Conservation (phyloP, 805 yeast species). For the Tetrapisispora nanseiensis region DNA sequence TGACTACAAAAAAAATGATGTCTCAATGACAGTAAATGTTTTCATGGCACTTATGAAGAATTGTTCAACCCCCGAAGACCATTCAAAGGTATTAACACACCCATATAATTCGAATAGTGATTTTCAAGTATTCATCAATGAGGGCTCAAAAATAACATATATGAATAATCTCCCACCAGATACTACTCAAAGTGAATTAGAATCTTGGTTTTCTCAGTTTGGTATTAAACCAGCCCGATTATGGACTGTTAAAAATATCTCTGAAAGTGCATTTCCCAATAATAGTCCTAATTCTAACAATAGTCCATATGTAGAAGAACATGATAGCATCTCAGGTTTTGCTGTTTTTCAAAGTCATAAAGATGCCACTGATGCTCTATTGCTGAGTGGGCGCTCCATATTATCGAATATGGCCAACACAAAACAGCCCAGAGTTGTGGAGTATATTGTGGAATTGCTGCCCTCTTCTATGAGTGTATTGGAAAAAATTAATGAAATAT, state of each 20-base stretch:
- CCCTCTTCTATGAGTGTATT: slow-evolving; percentile 73
- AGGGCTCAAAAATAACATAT: slow-evolving; percentile 68
- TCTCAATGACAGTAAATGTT: slow-evolving; percentile 12
- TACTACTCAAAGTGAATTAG: slow-evolving; percentile 83
- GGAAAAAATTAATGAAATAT: slow-evolving; percentile 71
- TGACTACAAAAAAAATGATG: slow-evolving; percentile 6
- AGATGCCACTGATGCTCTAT: slow-evolving; percentile 70
- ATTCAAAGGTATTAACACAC: slow-evolving; percentile 46
- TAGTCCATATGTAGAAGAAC: slow-evolving; percentile 33
- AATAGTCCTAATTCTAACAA: slow-evolving; percentile 20
- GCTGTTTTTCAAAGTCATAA: slow-evolving; percentile 79
- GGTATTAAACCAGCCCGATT: slow-evolving; percentile 83
- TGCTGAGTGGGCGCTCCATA: slow-evolving; percentile 62
- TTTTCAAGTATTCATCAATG: slow-evolving; percentile 53
- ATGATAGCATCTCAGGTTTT: slow-evolving; percentile 60
- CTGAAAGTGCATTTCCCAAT: slow-evolving; percentile 20
- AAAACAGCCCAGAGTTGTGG: slow-evolving; percentile 34
- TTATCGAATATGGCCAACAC: slow-evolving; percentile 29
- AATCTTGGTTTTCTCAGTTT: slow-evolving; percentile 81
- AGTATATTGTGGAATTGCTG: slow-evolving; percentile 70
- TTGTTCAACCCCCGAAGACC: slow-evolving; percentile 38
- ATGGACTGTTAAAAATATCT: slow-evolving; percentile 69
- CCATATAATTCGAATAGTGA: slow-evolving; percentile 78
- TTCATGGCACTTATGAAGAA: slow-evolving; percentile 25
- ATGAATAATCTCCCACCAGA: slow-evolving; percentile 75